phyloP scores from a whole-genome alignment of 2,329 filamentous ascomycete genomes.

The Alternaria alternata region DNA sequence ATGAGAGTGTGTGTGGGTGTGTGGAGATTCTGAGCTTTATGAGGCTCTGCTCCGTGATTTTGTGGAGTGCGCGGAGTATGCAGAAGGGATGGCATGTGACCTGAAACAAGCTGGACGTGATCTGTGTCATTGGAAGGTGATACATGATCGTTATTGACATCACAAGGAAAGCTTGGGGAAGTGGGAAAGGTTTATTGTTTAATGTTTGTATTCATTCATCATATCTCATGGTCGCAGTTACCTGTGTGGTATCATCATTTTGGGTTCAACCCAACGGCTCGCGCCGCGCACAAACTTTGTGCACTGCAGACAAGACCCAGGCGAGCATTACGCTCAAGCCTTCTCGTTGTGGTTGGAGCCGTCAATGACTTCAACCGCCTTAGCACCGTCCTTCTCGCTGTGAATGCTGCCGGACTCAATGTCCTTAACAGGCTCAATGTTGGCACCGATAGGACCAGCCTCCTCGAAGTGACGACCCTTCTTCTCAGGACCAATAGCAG shows the following conservation, averaged over 20 bases:
- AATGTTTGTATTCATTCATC: neutral
- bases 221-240: constrained; percentile 1
- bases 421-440: constrained; percentile 35
- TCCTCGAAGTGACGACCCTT: constrained; percentile 74
- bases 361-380: constrained; percentile 31
- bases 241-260: neutral
- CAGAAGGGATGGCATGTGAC: neutral
- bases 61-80: neutral
- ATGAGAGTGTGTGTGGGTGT: neutral
- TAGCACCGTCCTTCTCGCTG: constrained; percentile 38
- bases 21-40: neutral
- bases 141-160: neutral
- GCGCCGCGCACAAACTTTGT: neutral
- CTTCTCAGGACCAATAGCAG: constrained; percentile 77
- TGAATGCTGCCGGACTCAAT: constrained; percentile 42
- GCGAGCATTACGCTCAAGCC: neutral
- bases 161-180: neutral
- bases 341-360: constrained; percentile 15
- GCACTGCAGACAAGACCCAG: neutral
- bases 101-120: neutral
- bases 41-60: neutral
- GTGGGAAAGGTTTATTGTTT: neutral
- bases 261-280: neutral
- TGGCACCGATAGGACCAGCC: constrained; percentile 61
- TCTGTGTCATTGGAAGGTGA: neutral